Percentiles rank a stretch among this genome's conserved stretches.
Conservation (phyloP, 2,329 filamentous ascomycete genomes). For the Rhytidhysteron rufulum region DNA sequence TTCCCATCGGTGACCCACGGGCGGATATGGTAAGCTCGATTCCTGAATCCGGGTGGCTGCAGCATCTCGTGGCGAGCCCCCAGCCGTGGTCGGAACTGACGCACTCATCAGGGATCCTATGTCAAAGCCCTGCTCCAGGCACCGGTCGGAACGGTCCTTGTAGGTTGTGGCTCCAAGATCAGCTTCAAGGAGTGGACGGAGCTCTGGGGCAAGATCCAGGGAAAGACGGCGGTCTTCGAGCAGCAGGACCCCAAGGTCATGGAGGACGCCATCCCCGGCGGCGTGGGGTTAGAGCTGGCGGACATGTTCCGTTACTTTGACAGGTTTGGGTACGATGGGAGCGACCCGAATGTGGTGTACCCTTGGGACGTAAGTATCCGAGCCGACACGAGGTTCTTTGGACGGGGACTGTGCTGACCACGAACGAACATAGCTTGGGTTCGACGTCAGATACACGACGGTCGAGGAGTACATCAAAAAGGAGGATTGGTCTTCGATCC, state of each 20-base stretch:
- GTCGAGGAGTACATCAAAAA: conserved; percentile 23
- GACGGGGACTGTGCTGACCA: conserved; percentile 3
- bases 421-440: conserved; percentile 8
- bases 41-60: background rate
- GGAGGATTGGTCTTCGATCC: conserved; percentile 19
- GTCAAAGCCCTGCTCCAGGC: conserved; percentile 20
- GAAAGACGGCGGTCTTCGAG: conserved; percentile 16
- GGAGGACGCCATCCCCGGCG: conserved; percentile 16
- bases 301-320: conserved; percentile 33
- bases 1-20: conserved; percentile 16
- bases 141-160: conserved; percentile 20
- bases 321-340: conserved; percentile 36
- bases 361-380: conserved; percentile 17
- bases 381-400: background rate
- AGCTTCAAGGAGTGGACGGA: conserved; percentile 19
- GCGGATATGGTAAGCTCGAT: conserved; percentile 16
- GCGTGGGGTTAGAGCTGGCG: conserved; percentile 24
- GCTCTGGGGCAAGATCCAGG: conserved; percentile 19
- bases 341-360: conserved; percentile 27
- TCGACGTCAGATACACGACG: conserved; percentile 16
- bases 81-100: too few relatives aligned
- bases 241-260: conserved; percentile 11
- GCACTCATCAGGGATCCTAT: conserved; percentile 11
- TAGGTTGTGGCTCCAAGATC: conserved; percentile 17
- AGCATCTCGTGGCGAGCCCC: conserved; percentile 1